These are phyloP conservation scores for Chloranthus sessilifolius DNA, from an alignment of 164 flowering plant genomes.

Conservation along the genomic window DNA sequence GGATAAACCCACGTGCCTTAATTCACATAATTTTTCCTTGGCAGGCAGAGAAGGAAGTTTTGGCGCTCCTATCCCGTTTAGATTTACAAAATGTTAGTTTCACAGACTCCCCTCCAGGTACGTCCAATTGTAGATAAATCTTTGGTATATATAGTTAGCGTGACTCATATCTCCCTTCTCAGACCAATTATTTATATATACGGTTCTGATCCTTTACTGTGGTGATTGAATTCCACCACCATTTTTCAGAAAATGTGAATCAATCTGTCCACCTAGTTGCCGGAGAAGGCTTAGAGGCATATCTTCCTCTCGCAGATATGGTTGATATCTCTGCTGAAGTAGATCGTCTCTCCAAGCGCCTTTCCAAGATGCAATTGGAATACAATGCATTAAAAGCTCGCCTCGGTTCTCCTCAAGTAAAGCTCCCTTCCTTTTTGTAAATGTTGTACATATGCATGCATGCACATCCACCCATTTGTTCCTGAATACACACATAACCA, in stretches of 20 bases:
- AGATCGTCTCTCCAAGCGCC: conserved; percentile 78
- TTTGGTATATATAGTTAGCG: too few species aligned
- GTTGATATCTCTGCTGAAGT: conserved; percentile 86
- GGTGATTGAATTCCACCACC: conserved; percentile 7
- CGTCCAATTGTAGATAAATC: conserved; percentile 12
- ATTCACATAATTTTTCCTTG: conserved; percentile 12
- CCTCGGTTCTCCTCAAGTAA: conserved; percentile 65
- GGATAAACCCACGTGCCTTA: too few species aligned
- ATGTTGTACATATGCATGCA: too few species aligned
- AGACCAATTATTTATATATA: too few species aligned
- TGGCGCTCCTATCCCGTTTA: conserved; percentile 76
- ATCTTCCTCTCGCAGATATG: conserved; percentile 94
- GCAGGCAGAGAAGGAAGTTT: conserved; percentile 82
- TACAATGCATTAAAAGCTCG: conserved; percentile 72
- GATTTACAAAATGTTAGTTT: conserved; percentile 61
- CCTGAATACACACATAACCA: not conserved
- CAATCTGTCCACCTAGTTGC: conserved; percentile 89
- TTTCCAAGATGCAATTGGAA: conserved; percentile 76
- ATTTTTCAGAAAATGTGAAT: conserved; percentile 58
- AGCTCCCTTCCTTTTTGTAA: conserved; percentile 2
- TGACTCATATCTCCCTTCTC: too few species aligned
- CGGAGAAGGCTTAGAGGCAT: conserved; percentile 91
- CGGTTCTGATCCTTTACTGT: conserved; percentile 4
- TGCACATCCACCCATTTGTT: not conserved
- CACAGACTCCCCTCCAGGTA: conserved; percentile 66